Conservation (phyloP, 495 filamentous ascomycete species). For the Trichoderma asperelloides region DNA sequence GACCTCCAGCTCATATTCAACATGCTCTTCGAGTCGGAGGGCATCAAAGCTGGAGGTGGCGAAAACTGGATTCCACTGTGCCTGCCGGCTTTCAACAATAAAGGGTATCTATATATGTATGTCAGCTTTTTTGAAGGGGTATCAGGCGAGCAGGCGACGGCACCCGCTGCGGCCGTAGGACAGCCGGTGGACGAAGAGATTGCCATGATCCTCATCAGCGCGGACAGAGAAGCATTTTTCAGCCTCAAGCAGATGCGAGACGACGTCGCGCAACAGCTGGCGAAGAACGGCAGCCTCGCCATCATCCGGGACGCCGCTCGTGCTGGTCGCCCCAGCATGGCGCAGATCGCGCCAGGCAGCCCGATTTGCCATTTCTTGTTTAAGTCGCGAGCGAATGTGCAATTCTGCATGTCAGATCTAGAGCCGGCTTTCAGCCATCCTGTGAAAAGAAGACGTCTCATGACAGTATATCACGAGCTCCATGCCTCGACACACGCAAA, state of each 20-base stretch:
- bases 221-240: constrained; percentile 88
- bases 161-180: constrained; percentile 15
- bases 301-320: constrained; percentile 64
- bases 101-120: constrained; percentile 98
- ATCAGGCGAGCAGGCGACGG: constrained; percentile 30
- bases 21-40: constrained; percentile 95
- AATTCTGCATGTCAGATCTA: constrained; percentile 85
- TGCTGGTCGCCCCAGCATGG: constrained; percentile 55
- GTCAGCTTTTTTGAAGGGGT: constrained; percentile 70
- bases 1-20: constrained; percentile 97
- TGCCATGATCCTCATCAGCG: constrained; percentile 86
- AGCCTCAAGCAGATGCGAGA: constrained; percentile 80
- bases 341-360: constrained; percentile 71
- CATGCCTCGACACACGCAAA: constrained; percentile 79
- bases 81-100: constrained; percentile 93
- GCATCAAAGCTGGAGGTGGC: constrained; percentile 74
- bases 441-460: constrained; percentile 61
- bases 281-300: constrained; percentile 64
- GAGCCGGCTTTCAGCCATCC: constrained; percentile 58
- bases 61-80: constrained; percentile 98
- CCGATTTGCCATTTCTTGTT: constrained; percentile 86
- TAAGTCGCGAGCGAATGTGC: constrained; percentile 86
- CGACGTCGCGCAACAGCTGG: constrained; percentile 63
- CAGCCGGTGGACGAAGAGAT: constrained; percentile 57
- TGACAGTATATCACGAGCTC: constrained; percentile 75